Percentiles rank a stretch among this genome's conserved stretches.
phyloP scores from a whole-genome alignment of 2,329 filamentous ascomycete genomes.

The Dothideomycetes sp. region DNA sequence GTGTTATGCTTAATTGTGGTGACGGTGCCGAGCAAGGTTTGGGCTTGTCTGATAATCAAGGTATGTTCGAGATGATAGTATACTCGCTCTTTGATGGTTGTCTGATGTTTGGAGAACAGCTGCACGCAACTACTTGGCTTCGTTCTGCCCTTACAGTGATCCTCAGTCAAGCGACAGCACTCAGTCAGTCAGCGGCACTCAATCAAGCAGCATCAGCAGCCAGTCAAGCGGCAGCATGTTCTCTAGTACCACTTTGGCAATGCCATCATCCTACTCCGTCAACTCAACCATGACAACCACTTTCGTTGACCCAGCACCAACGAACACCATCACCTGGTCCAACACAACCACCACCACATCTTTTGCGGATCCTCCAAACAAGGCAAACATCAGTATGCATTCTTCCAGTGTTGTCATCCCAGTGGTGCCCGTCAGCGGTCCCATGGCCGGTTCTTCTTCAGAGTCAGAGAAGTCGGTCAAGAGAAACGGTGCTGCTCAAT shows the following conservation, averaged over 20 bases:
- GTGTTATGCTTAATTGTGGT: conserved; percentile 8
- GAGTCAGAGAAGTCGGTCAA: background rate
- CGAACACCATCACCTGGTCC: background rate
- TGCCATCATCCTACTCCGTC: too few relatives aligned
- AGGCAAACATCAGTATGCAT: background rate
- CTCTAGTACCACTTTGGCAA: too few relatives aligned
- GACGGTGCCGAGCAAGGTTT: too few relatives aligned
- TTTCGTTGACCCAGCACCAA: background rate
- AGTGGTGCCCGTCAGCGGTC: background rate
- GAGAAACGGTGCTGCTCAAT: conserved; percentile 1
- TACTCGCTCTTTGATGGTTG: too few relatives aligned
- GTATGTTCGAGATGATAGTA: background rate
- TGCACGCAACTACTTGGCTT: conserved; percentile 4
- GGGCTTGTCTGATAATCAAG: conserved; percentile 7
- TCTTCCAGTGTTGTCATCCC: background rate
- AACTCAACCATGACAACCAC: background rate
- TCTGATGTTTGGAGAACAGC: too few relatives aligned
- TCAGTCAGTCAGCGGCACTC: too few relatives aligned
- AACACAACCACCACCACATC: background rate
- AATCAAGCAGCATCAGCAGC: conserved; percentile 2
- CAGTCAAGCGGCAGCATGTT: background rate
- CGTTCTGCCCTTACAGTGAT: too few relatives aligned
- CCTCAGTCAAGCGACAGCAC: too few relatives aligned
- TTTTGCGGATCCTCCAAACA: background rate
- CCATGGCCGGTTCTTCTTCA: background rate